Base-by-base conservation (phyloP, 176 grass and related monocot genomes). In the Paspalum notatum region DNA sequence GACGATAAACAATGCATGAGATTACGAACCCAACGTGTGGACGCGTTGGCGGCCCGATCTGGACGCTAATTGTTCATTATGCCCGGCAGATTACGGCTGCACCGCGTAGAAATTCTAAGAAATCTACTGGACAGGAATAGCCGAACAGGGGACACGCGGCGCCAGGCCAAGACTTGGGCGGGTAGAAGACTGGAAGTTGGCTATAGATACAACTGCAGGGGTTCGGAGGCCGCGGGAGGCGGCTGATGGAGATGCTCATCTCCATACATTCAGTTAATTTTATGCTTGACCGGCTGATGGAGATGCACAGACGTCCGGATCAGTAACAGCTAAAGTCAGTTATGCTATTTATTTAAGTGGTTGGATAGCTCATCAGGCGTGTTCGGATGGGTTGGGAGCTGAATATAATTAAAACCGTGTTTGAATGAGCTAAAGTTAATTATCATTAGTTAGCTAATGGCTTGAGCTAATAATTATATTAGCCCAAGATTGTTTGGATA, bases 111-210 rank as follows among this genome's bases (percentile, higher is more conserved):
- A 70, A 70, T 70, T 26, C 4, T 25, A 68, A 48, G 13, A 85
- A 48, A 58, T 42, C 8, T 2, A 52, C 41, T 53, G 58, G 75
- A 18, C 42, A 24, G 57, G 74, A n/a, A 2, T 4, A 78, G n/a
- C n/a, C n/a, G n/a, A n/a, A n/a, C n/a, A n/a, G 21, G 55, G 3
- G 70, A 49, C 82, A 89, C 82, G 77, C 77, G 87, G 64, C 62
- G 12, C 47, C 41, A 68, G 27, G 70, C 53, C 4, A 70, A 38
- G 82, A 53, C 26, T 84, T 62, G 76, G 81, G 75, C 32, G 32
- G 76, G 52, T 27, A 75, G 38, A 73, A 5, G 18, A 20, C 61
- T 41, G 1, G 2, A 66, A 21, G 18, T 32, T 32, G 32, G 32
- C 32, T 32, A 32, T 32, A 32, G 32, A 32, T 32, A 32, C 32